Base-by-base conservation (phyloP, 1,284 basidiomycete genomes). In the Schizophyllum commune region DNA sequence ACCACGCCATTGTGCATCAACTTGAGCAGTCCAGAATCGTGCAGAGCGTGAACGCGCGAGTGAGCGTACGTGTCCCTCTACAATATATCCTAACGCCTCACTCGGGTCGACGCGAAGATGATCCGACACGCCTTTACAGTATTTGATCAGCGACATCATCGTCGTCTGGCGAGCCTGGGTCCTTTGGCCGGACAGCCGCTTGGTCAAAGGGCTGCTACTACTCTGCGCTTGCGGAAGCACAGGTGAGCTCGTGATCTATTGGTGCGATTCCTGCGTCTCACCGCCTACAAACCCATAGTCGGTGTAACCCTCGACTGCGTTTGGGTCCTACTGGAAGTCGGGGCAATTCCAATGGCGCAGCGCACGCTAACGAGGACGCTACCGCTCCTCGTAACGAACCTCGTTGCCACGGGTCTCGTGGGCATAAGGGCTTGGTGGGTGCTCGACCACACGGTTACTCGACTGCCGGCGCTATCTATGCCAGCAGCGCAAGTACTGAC, bases 331-430 rank as follows among this genome's bases (percentile, higher is more conserved):
- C 22, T 56, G 58, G 1, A 54, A 62, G 55, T 0, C 2, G 1
- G 57, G 52, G n/a, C 60, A 21, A 32, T 11, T 22, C 58, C 61
- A 5, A 32, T 60, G 13, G 62, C 62, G 15, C 20, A 53, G 17
- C 51, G 57, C 7, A 32, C 56, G 17, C 61, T 65, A 21, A 57
- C 58, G 32, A 53, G 58, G 15, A 52, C 61, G 32, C 22, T 65
- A 1, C 64, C 64, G 4, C 60, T 65, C 1, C 22, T 65, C 20
- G 8, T 62, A 27, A 65, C 64, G 22, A 65, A 65, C 13, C 47
- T 65, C 15, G 56, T 61, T 13, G 32, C 64, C 22, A 62, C 63
- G 19, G 5, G 15, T 1, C 53, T 61, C 13, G 55, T 59, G 5
- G 56, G 57, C 6, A 32, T 53, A 5, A 62, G 61, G 47, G 56